Conservation (phyloP, 2,329 filamentous ascomycete species). For the Ceratocystis ficicola region DNA sequence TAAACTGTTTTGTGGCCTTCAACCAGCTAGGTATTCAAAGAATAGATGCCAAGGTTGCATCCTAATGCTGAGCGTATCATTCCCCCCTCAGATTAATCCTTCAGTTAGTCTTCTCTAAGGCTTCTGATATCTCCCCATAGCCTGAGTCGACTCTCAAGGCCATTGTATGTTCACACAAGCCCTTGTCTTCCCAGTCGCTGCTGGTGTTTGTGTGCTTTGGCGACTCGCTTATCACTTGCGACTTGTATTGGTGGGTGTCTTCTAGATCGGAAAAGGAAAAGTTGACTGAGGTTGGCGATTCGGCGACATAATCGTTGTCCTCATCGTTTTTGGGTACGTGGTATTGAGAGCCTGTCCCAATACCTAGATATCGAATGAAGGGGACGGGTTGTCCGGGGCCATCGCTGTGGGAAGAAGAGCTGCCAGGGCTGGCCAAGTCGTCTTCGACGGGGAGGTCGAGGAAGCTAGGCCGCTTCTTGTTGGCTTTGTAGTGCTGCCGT, state of each 20-base stretch:
- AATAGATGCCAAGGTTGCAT: too few species aligned
- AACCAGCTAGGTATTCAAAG: too few species aligned
- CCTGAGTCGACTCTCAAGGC: slow-evolving; percentile 20
- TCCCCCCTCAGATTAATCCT: background rate
- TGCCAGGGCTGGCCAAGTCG: slow-evolving; percentile 25
- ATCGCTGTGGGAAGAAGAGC: background rate
- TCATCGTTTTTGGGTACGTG: slow-evolving; percentile 36
- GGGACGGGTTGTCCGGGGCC: slow-evolving; percentile 28
- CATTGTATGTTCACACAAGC: background rate
- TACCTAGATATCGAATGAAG: slow-evolving; percentile 52
- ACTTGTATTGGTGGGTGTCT: background rate
- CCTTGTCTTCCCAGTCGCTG: background rate
- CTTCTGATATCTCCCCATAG: slow-evolving; percentile 8
- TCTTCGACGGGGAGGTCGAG: slow-evolving; percentile 28
- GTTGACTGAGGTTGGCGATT: slow-evolving; percentile 73
- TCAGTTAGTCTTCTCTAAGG: background rate
- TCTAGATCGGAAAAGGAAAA: slow-evolving; percentile 67
- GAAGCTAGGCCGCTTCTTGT: slow-evolving; percentile 12
- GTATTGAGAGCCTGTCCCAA: slow-evolving; percentile 47
- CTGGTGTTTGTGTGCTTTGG: background rate
- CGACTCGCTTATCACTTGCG: background rate
- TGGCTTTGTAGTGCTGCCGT: slow-evolving; percentile 15
- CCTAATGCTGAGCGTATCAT: too few species aligned
- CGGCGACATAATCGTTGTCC: slow-evolving; percentile 33
- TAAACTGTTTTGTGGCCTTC: too few species aligned